Conservation (phyloP, 768 basidiomycete species). For the Leccinum ochraceum region DNA sequence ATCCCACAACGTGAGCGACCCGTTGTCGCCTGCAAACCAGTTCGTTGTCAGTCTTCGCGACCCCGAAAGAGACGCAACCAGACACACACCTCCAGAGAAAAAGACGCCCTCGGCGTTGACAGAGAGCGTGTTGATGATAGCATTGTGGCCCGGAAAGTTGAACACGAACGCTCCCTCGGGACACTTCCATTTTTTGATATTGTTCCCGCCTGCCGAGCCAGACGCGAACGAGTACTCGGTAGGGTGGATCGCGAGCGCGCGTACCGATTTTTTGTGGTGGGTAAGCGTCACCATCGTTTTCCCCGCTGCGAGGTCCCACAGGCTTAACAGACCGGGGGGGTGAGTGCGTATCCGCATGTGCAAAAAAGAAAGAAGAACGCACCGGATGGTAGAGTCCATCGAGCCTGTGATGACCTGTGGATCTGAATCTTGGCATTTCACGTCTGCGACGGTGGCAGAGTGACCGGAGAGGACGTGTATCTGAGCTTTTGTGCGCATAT, state of each 20-base stretch:
- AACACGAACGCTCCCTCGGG: conserved; percentile 95
- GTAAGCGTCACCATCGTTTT: conserved; percentile 96
- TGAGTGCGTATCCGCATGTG: background rate
- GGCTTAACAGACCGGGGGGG: conserved; percentile 38
- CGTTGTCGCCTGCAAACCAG: conserved; percentile 73
- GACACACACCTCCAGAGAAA: conserved; percentile 87
- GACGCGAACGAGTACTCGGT: conserved; percentile 96
- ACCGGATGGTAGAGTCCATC: conserved; percentile 98
- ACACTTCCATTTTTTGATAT: conserved; percentile 99
- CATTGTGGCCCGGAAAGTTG: conserved; percentile 95
- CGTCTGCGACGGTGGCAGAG: conserved; percentile 92
- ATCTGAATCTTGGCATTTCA: conserved; percentile 95
- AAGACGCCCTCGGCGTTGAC: conserved; percentile 96
- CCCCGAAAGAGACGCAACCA: background rate
- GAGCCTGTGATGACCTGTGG: conserved; percentile 98
- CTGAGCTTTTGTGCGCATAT: conserved; percentile 97
- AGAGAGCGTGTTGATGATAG: conserved; percentile 94
- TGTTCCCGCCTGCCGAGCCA: conserved; percentile 97
- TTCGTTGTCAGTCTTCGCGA: background rate
- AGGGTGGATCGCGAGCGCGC: conserved; percentile 92
- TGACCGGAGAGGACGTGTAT: conserved; percentile 94
- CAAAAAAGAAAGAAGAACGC: conserved; percentile 18
- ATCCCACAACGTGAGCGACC: conserved; percentile 91
- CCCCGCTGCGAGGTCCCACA: conserved; percentile 98
- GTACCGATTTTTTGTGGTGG: conserved; percentile 99